phyloP scores from a whole-genome alignment of 805 yeast genomes.

The Pichia heedii region DNA sequence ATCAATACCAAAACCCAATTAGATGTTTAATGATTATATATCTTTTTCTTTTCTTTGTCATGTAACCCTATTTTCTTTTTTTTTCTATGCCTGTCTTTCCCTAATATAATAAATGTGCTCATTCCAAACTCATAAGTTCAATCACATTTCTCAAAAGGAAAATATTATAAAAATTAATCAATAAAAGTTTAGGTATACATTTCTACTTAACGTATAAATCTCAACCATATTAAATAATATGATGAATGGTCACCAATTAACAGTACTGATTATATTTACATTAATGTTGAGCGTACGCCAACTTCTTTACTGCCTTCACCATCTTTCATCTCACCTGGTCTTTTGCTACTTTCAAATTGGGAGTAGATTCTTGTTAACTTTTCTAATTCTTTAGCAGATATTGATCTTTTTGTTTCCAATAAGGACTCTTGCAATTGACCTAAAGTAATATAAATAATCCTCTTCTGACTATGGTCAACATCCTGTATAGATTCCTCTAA shows the following conservation, averaged over 20 bases:
- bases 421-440: slow-evolving; percentile 54
- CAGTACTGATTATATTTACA: slow-evolving; percentile 31
- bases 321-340: slow-evolving; percentile 84
- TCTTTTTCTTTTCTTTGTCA: not conserved
- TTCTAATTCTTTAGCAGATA: slow-evolving; percentile 58
- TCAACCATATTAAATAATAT: too few species aligned
- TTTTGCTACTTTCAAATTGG: slow-evolving; percentile 50
- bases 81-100: not conserved
- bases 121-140: not conserved
- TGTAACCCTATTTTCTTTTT: not conserved
- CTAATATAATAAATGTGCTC: not conserved
- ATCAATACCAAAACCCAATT: not conserved
- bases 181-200: too few species aligned
- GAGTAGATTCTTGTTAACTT: slow-evolving; percentile 58
- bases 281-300: slow-evolving; percentile 78
- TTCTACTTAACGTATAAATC: too few species aligned
- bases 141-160: too few species aligned
- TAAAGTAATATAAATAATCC: not conserved
- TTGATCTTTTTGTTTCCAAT: slow-evolving; percentile 79
- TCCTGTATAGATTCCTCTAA: slow-evolving; percentile 18
- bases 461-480: not conserved
- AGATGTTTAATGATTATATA: not conserved
- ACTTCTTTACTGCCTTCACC: slow-evolving; percentile 73
- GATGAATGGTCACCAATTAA: not conserved
- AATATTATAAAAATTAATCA: too few species aligned